Evolutionary conservation across 352 stramenopile genomes (phyloP), one percentile per base, ranked within the genome.

Genomic region (Phytophthora tubulina): DNA sequence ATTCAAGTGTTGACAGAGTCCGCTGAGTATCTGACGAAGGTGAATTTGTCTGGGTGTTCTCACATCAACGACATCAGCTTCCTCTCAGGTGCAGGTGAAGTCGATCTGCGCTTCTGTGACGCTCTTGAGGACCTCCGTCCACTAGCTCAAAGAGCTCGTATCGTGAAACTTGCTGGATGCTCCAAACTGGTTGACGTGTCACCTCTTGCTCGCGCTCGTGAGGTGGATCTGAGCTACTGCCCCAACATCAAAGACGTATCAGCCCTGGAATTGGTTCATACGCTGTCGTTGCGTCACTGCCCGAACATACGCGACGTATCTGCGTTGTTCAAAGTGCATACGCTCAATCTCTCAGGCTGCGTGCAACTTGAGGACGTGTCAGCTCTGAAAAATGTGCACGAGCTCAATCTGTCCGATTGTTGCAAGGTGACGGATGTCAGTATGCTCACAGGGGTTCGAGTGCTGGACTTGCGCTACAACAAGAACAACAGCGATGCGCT

Each of bases 81-180:
- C 3, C 59, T 93, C 44, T 35, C 70, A 6, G 52, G 68, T 11
- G 78, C 73, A 2, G 57, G 50, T 4, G 77, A 91, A 30, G 74
- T 91, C 0, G 86, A 93, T 36, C 49, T 93, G 61, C 82, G 84
- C 21, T 93, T 93, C 69, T 92, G 86, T 53, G 86, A 92, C 63
- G 71, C 78, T 0, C 67, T 92, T 1, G 75, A 86, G n/a, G 77
- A 92, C 46, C 80, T 91, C 0, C 36, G 48, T 27, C 69, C 73
- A 39, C 63, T 81, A 21, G 45, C 49, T 45, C 5, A 17, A 30
- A 73, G 44, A 8, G 71, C 79, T 48, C 86, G 74, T 3, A 55
- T 81, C 15, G 76, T 92, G 33, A 91, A 92, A 44, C 80, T 94
- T 49, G 78, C 82, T 13, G 82, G 81, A 3, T 91, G 86, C 45